Evolutionary conservation across 768 basidiomycete species (phyloP).

Genomic region (Cyclocybe cylindracea): DNA sequence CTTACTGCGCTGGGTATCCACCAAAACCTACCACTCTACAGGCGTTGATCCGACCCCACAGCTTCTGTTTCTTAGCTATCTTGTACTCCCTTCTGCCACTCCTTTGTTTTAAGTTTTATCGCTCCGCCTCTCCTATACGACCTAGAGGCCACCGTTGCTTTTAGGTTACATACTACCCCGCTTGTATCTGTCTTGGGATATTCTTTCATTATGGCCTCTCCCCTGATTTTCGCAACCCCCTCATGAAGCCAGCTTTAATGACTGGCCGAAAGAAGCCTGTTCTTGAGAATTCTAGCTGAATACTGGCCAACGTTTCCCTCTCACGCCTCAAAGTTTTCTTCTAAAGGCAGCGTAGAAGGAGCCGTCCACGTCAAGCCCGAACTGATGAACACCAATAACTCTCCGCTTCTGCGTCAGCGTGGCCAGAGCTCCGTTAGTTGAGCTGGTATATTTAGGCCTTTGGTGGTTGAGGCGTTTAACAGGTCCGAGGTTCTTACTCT

Average conservation of each 20-base stretch:
- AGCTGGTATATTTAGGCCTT: background rate
- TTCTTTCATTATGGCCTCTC: too few species aligned
- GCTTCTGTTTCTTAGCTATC: constrained; percentile 14
- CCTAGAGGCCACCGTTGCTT: background rate
- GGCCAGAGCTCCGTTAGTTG: background rate
- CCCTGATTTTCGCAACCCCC: too few species aligned
- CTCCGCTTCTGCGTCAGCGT: constrained; percentile 14
- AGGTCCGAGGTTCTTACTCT: background rate
- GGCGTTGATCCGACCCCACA: constrained; percentile 16
- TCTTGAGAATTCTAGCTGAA: too few species aligned
- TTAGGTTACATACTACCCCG: background rate
- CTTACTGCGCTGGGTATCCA: constrained; percentile 10
- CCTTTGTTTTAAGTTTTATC: constrained; percentile 17
- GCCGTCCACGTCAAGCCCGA: constrained; percentile 21
- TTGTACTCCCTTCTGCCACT: constrained; percentile 16
- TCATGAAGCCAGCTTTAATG: too few species aligned
- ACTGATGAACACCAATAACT: constrained; percentile 18
- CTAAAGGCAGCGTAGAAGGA: constrained; percentile 7
- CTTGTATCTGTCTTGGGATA: too few species aligned
- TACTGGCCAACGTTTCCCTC: background rate
- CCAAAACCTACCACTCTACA: constrained; percentile 10
- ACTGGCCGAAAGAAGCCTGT: too few species aligned
- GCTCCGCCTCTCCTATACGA: constrained; percentile 8
- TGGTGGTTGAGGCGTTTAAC: too few species aligned
- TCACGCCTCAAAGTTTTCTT: constrained; percentile 13